Evolutionary conservation across 495 filamentous ascomycete genomes (phyloP), one percentile per base, ranked within the genome.

Genomic region (Neurospora terricola): DNA sequence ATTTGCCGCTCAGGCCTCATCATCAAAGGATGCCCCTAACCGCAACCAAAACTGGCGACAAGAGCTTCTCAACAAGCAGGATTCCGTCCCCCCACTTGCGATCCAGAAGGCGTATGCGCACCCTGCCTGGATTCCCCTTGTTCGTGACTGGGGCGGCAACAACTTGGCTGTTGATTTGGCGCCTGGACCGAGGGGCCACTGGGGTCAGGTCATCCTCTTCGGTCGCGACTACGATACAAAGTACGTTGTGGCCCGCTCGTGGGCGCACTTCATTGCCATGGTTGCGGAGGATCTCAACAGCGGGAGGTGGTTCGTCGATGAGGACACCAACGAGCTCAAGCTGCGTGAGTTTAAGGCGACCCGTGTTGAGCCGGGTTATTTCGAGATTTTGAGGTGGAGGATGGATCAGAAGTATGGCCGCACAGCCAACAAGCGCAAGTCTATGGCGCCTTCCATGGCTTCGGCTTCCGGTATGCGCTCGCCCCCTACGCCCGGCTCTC

Each of bases 221-320:
- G 96, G 96, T 45, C 92, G 96, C 34, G 96, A 99, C 82, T 99
- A 97, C 81, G 96, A 99, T 81, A 96, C 92, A 82, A 99, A 98
- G 83, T 98, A 96, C 77, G 95, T 99, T 34, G 87, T 99, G 72
- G 91, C 96, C 38, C 90, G 92, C 59, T 98, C 96, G 4, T 99
- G 96, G 96, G 89, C 91, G 21, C 86, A 91, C 11, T 94, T 99
- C 77, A 82, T 99, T 14, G 94, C 93, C 14, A 88, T 89, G 37
- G 87, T 98, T 18, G 93, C 96, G 23, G 96, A 98, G 76, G 96
- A 99, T 75, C 82, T 99, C 74, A 88, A 86, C 82, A 92, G 93
- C 74, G 90, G 93, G 71, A 94, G 97, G 79, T 93, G 91, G 83
- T 91, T 89, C 75, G 90, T 98, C 11, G 93, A 98, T 76, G 96